Evolutionary conservation across 352 stramenopile species (phyloP).

Genomic region (Phytophthora chlamydospora): DNA sequence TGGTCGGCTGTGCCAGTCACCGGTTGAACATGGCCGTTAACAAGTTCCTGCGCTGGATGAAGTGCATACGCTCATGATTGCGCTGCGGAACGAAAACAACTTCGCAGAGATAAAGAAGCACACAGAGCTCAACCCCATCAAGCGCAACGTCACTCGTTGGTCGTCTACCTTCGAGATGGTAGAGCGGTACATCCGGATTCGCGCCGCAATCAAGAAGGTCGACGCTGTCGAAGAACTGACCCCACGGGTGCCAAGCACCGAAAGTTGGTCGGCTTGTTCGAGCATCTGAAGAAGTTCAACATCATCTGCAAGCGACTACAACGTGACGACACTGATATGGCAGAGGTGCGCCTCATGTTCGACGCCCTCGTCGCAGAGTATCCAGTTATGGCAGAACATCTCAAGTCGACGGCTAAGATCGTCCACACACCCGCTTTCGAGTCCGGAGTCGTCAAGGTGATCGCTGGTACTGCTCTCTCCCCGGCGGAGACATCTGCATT

Average conservation of each 20-base stretch:
- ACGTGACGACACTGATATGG: conserved; percentile 1
- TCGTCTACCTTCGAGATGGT: conserved; percentile 1
- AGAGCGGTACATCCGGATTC: conserved; percentile 1
- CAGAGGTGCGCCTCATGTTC: conserved; percentile 3
- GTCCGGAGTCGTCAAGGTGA: conserved; percentile 1
- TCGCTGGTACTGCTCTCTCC: not conserved
- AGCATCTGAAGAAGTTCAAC: not conserved
- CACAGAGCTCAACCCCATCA: conserved; percentile 1
- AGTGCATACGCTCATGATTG: not conserved
- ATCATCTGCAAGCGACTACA: not conserved
- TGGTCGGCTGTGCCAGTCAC: not conserved
- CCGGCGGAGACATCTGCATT: not conserved
- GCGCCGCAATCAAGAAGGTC: conserved; percentile 2
- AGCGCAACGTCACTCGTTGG: conserved; percentile 1
- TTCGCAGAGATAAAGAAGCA: conserved; percentile 1
- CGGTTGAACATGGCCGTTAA: not conserved
- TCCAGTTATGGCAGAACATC: conserved; percentile 1
- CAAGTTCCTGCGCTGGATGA: conserved; percentile 1
- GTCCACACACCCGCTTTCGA: conserved; percentile 6
- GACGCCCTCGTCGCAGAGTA: not conserved
- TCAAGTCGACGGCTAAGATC: conserved; percentile 1
- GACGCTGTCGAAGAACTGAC: not conserved
- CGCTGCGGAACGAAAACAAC: not conserved
- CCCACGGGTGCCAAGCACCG: not conserved
- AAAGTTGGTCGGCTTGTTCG: conserved; percentile 2